A percentile compares a stretch with the other conserved stretches of the same genome.
Evolutionary conservation across 1,139 yeast genomes (phyloP).

Genomic region (Debaryomyces sp.): DNA sequence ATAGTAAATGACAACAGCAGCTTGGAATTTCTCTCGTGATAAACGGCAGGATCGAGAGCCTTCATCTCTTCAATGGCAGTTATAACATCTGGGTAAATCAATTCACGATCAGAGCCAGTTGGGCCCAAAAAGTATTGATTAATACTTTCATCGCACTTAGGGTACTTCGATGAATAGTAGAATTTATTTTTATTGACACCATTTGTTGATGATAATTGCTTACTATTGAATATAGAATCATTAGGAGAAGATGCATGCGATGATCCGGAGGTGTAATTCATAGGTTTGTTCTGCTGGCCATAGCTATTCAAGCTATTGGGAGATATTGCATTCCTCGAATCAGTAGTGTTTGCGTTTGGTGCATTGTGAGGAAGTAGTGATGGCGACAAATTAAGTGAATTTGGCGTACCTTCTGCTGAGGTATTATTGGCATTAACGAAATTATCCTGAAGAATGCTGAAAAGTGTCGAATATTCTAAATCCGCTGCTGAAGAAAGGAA

Average conservation of each 20-base stretch:
- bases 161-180: conserved; percentile 13
- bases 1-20: conserved; percentile 59
- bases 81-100: conserved; percentile 58
- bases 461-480: conserved; percentile 74
- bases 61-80: conserved; percentile 50
- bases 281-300: conserved; percentile 1
- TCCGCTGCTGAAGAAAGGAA: conserved; percentile 80
- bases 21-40: conserved; percentile 39
- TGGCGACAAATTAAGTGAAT: conserved; percentile 39
- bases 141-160: conserved; percentile 49
- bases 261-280: conserved; percentile 16
- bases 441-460: conserved; percentile 69
- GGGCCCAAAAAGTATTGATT: conserved; percentile 65
- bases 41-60: conserved; percentile 42
- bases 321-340: conserved; percentile 8
- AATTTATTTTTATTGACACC: conserved; percentile 6
- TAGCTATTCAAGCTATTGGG: conserved; percentile 7
- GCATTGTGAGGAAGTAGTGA: conserved; percentile 38
- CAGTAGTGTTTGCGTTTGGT: background rate
- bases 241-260: conserved; percentile 17
- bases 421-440: conserved; percentile 30
- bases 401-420: conserved; percentile 47
- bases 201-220: background rate
- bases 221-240: conserved; percentile 17
- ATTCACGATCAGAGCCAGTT: conserved; percentile 32